These are phyloP conservation scores for Quercus rubra DNA, from an alignment of 306 rosid genomes.

Conservation along the genomic window DNA sequence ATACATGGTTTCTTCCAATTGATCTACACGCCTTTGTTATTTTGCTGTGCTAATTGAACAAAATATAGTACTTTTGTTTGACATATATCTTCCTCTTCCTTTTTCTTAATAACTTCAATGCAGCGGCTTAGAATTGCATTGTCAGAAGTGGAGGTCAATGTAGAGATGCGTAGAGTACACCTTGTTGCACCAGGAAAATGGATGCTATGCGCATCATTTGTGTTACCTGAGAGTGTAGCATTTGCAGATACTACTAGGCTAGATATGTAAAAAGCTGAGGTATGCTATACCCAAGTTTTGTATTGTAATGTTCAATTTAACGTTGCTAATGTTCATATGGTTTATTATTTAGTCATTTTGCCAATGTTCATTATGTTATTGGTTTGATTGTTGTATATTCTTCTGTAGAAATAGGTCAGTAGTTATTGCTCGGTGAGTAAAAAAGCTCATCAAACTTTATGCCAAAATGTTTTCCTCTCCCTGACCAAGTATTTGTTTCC, in stretches of 20 bases:
- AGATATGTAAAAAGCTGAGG: constrained; percentile 22
- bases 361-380: no score
- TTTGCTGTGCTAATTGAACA: constrained; percentile 8
- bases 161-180: constrained; percentile 76
- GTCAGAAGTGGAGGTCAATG: constrained; percentile 71
- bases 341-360: no score
- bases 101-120: constrained; percentile 11
- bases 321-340: no score
- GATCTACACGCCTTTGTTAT: not conserved
- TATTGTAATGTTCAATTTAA: no score
- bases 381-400: no score
- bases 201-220: constrained; percentile 90
- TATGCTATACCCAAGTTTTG: no score
- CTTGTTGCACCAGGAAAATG: constrained; percentile 94
- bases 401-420: no score
- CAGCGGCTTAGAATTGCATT: constrained; percentile 86
- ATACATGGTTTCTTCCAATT: no score
- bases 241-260: constrained; percentile 42
- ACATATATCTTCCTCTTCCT: not conserved
- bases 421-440: no score
- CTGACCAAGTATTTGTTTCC: no score
- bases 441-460: no score
- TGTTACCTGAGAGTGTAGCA: constrained; percentile 77
- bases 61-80: not conserved
- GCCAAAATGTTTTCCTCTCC: no score